Evolutionary conservation across 2,329 filamentous ascomycete species (phyloP).

Genomic region (Stagonosporopsis rhizophila): DNA sequence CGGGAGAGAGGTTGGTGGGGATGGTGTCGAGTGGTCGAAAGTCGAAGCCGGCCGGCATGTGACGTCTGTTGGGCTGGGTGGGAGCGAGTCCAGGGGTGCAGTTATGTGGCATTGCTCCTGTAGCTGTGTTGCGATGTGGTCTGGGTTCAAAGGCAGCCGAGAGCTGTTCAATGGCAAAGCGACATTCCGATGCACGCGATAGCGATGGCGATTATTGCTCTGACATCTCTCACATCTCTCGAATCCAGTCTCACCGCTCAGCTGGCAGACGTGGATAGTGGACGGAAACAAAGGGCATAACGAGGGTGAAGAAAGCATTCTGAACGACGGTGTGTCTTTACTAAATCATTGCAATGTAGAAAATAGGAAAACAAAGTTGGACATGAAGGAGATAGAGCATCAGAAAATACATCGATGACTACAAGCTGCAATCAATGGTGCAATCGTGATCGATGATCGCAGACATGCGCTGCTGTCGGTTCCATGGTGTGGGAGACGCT

Average conservation of each 20-base stretch:
- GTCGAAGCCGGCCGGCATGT: too few relatives aligned
- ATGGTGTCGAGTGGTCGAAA: too few relatives aligned
- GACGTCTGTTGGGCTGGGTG: not conserved
- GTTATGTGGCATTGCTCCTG: not conserved
- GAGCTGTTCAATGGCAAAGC: constrained; percentile 6
- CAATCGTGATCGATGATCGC: constrained; percentile 3
- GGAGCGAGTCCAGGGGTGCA: not conserved
- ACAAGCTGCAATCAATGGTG: not conserved
- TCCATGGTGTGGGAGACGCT: not conserved
- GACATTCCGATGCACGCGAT: not conserved
- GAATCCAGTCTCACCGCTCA: not conserved
- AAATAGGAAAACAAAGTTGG: not conserved
- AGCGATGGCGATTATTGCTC: not conserved
- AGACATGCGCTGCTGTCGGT: not conserved
- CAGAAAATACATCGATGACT: not conserved
- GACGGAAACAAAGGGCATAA: constrained; percentile 7
- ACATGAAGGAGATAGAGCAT: not conserved
- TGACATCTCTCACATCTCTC: not conserved
- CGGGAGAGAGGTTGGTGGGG: not conserved
- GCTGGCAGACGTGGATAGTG: not conserved
- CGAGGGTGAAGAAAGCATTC: constrained; percentile 7
- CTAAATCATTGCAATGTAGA: not conserved
- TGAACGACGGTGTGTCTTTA: constrained; percentile 2
- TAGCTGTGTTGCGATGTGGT: constrained; percentile 8
- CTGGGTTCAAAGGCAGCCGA: not conserved